Evolutionary conservation across 2,329 filamentous ascomycete species (phyloP).

Genomic region (Simplicillium sp.): DNA sequence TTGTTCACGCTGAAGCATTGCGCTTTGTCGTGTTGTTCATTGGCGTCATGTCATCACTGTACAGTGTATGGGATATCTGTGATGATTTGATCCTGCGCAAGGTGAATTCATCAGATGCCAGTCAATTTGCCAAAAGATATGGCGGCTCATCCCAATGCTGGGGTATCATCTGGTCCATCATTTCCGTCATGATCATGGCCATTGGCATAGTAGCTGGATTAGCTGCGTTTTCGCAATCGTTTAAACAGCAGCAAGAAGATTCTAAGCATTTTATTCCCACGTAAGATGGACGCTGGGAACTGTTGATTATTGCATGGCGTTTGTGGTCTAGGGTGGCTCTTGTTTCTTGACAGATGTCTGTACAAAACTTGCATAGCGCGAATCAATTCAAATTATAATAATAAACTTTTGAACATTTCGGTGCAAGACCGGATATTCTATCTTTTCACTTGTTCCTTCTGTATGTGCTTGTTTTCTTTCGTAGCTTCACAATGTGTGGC

Average conservation of each 20-base stretch:
- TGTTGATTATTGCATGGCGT: too few species aligned
- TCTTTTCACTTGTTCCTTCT: too few species aligned
- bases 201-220: slow-evolving; percentile 66
- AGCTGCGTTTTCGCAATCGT: slow-evolving; percentile 65
- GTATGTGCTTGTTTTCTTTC: too few species aligned
- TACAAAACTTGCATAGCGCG: too few species aligned
- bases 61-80: slow-evolving; percentile 79
- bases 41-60: slow-evolving; percentile 72
- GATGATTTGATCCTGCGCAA: slow-evolving; percentile 74
- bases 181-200: slow-evolving; percentile 64
- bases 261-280: slow-evolving; percentile 57
- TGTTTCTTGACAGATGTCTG: too few species aligned
- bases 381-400: too few species aligned
- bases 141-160: slow-evolving; percentile 74
- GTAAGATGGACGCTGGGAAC: slow-evolving; percentile 10
- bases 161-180: slow-evolving; percentile 69
- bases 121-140: slow-evolving; percentile 68
- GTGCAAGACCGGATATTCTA: too few species aligned
- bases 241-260: slow-evolving; percentile 57
- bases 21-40: slow-evolving; percentile 72
- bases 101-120: slow-evolving; percentile 71
- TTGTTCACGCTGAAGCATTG: slow-evolving; percentile 63
- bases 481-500: too few species aligned
- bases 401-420: too few species aligned
- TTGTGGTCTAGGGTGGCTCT: too few species aligned